A percentile compares a stretch with the other conserved stretches of the same genome.
These are phyloP conservation scores for Apodospora peruviana DNA, from an alignment of 495 filamentous ascomycete genomes.

Conservation along the genomic window DNA sequence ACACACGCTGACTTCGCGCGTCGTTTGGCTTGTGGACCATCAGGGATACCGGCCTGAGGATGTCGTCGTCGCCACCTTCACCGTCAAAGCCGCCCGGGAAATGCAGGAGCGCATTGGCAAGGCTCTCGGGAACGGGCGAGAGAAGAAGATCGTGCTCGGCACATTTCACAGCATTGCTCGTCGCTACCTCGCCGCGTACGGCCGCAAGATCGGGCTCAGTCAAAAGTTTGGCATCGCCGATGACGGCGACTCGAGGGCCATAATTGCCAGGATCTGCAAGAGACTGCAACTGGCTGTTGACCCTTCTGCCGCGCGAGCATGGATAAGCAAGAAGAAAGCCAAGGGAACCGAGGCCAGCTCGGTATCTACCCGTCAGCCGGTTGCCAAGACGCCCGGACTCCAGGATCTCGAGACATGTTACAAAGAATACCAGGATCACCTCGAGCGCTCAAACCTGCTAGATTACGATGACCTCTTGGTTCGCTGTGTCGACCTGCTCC, in stretches of 20 bases:
- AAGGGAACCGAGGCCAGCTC: conserved; percentile 46
- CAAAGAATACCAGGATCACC: conserved; percentile 67
- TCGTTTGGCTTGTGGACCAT: conserved; percentile 86
- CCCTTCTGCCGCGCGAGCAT: conserved; percentile 57
- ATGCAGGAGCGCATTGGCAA: conserved; percentile 86
- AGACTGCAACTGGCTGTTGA: conserved; percentile 63
- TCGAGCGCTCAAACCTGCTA: conserved; percentile 73
- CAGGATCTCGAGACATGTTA: conserved; percentile 62
- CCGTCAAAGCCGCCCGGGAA: conserved; percentile 91
- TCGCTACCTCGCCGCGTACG: conserved; percentile 80
- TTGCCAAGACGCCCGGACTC: conserved; percentile 46
- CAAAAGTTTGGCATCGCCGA: conserved; percentile 94
- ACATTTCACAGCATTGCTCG: conserved; percentile 95
- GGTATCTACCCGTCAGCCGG: conserved; percentile 5
- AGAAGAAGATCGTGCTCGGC: conserved; percentile 76
- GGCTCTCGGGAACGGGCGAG: conserved; percentile 69
- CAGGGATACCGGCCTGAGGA: conserved; percentile 78
- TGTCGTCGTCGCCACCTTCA: conserved; percentile 96
- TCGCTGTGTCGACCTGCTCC: conserved; percentile 75
- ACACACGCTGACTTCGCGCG: conserved; percentile 89
- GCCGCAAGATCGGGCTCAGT: conserved; percentile 72
- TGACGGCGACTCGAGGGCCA: conserved; percentile 67
- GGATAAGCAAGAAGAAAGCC: conserved; percentile 86
- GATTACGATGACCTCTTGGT: conserved; percentile 95
- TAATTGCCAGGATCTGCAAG: conserved; percentile 79